These are phyloP conservation scores for Talaromyces atroroseus DNA, from an alignment of 2,329 filamentous ascomycete genomes.

Conservation along the genomic window DNA sequence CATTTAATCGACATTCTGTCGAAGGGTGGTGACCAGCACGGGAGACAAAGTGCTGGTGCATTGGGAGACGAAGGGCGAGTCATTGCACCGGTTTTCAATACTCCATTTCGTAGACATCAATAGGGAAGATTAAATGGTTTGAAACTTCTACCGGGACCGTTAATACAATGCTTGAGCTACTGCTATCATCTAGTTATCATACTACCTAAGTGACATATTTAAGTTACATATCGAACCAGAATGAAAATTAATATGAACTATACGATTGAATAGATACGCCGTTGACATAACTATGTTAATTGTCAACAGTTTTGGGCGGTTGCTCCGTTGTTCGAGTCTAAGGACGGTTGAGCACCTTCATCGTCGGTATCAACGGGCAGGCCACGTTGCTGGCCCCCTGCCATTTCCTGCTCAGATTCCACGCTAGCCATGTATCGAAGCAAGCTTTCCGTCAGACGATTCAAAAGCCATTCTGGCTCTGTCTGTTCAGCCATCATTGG, in stretches of 20 bases:
- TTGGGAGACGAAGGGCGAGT: background rate
- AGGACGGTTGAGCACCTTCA: background rate
- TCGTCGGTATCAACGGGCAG: background rate
- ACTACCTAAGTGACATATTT: background rate
- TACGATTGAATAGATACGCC: background rate
- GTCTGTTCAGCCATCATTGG: constrained; percentile 59
- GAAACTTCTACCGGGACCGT: background rate
- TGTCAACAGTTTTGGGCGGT: background rate
- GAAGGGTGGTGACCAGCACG: background rate
- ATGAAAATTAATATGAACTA: background rate
- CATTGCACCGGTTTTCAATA: constrained; percentile 3
- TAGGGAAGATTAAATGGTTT: background rate
- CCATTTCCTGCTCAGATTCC: background rate
- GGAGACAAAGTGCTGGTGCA: background rate
- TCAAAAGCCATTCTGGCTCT: constrained; percentile 63
- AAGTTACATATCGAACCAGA: background rate
- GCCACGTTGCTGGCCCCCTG: background rate
- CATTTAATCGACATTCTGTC: background rate
- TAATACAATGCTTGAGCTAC: background rate
- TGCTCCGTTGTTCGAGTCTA: background rate
- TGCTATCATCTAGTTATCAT: background rate
- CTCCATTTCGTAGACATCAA: constrained; percentile 4
- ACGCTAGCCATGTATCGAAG: constrained; percentile 36
- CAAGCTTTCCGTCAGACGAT: constrained; percentile 61
- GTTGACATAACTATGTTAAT: background rate